Evolutionary conservation across 306 rosid genomes (phyloP).

Genomic region (Casuarina equisetifolia): DNA sequence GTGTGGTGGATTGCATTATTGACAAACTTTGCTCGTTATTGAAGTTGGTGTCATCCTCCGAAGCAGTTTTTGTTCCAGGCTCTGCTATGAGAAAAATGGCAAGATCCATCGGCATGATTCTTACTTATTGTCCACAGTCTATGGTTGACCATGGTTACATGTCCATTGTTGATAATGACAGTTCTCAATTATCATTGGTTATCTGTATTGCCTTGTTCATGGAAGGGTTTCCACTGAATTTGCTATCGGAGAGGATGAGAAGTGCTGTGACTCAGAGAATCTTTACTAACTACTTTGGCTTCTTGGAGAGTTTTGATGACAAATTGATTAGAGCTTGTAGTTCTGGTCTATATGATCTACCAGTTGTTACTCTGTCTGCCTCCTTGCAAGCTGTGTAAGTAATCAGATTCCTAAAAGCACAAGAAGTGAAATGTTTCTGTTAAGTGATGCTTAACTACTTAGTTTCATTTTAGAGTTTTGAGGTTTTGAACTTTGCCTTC

Average conservation of each 20-base stretch:
- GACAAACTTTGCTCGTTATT: slow-evolving; percentile 59
- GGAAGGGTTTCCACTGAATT: slow-evolving; percentile 79
- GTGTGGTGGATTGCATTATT: slow-evolving; percentile 47
- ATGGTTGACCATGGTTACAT: slow-evolving; percentile 53
- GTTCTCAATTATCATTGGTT: slow-evolving; percentile 46
- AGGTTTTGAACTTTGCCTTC: neutral
- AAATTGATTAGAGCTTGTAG: slow-evolving; percentile 39
- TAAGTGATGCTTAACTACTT: neutral
- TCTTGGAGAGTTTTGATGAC: slow-evolving; percentile 58
- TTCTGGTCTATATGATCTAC: slow-evolving; percentile 50
- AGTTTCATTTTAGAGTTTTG: slow-evolving; percentile 3
- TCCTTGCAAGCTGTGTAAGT: slow-evolving; percentile 75
- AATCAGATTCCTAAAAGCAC: slow-evolving; percentile 10
- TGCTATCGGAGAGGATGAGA: slow-evolving; percentile 64
- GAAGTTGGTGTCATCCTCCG: slow-evolving; percentile 61
- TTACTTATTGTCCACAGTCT: slow-evolving; percentile 55
- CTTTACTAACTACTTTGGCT: slow-evolving; percentile 52
- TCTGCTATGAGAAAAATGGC: slow-evolving; percentile 79
- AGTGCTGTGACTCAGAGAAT: slow-evolving; percentile 49
- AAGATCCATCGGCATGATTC: slow-evolving; percentile 63
- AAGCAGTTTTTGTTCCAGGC: slow-evolving; percentile 52
- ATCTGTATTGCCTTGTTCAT: slow-evolving; percentile 56
- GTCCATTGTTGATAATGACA: slow-evolving; percentile 53
- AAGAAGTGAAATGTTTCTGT: neutral
- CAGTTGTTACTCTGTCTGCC: slow-evolving; percentile 74